These are phyloP conservation scores for Catharanthus roseus DNA, from an alignment of 257 asterid genomes.

Conservation along the genomic window DNA sequence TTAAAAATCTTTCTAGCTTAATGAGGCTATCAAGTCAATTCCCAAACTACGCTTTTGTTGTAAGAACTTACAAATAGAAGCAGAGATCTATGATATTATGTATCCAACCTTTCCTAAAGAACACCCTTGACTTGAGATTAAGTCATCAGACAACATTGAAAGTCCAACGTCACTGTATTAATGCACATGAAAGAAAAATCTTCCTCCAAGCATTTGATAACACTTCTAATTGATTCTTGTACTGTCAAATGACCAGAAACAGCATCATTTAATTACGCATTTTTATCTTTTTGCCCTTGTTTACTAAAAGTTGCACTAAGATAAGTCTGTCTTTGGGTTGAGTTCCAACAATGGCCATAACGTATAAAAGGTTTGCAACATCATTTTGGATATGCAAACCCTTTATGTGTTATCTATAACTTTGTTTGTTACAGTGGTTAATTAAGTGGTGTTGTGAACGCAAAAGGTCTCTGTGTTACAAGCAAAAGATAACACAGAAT, in stretches of 20 bases:
- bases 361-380: no score
- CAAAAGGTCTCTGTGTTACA: no score
- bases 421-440: no score
- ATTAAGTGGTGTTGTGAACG: no score
- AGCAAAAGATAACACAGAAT: no score
- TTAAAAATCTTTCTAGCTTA: background rate
- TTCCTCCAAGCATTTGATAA: background rate
- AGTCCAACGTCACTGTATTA: background rate
- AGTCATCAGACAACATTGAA: background rate
- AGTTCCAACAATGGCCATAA: no score
- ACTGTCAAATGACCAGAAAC: background rate
- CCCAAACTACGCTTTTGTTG: background rate
- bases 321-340: no score
- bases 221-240: background rate
- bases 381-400: no score
- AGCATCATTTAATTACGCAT: no score
- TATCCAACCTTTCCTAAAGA: background rate
- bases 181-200: background rate
- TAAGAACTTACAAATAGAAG: background rate
- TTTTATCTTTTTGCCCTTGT: no score
- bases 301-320: no score
- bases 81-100: background rate
- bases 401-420: no score
- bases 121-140: background rate
- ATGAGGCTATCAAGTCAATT: background rate